Evolutionary conservation across 148 eudicot species (phyloP), one percentile per base, ranked within the genome.

Genomic region (Talinum fruticosum): DNA sequence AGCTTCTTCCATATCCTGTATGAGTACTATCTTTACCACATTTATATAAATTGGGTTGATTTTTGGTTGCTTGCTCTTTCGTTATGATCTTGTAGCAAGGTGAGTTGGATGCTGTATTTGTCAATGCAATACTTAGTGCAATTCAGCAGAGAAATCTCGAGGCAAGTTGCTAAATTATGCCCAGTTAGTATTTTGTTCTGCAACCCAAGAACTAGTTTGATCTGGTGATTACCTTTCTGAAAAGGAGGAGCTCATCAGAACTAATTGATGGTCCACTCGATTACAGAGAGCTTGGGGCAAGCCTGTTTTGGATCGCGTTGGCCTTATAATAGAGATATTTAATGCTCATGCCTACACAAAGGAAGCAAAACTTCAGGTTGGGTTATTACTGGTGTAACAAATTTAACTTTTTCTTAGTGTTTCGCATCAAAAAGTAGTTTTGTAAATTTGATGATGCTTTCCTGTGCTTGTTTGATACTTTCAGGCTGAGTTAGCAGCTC

Each of bases 321-420:
- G 91, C 30, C 93, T 95, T 68, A 95, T 95, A 49, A 95, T 95
- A 71, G 91, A 91, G 87, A 93, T 95, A 67, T 95, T 95, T 75
- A 82, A 95, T 86, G 99, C 99, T 79, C 99, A 95, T 89, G 99
- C 99, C 69, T 90, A 86, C 77, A 95, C 99, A 29, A 95, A 87
- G 87, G 99, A 95, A 90, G 99, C 90, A 71, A 93, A 88, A 85
- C 88, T 95, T 72, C 99, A 92, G 96, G 99, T 91, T 65, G 37
- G 72, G 29, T 33, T 54, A n/a, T 64, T 37, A 21, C 37, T 54
- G 19, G 1, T 32, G 29, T 16, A 18, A 28, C 30, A 5, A 66
- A 23, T 81, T 37, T 41, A 24, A 12, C 1, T 71, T 76, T 71
- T n/a, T 37, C 30, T 26, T 19, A 32, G 32, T 71, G 29, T 30